These are phyloP conservation scores for Eucalyptus pauciflora DNA, from an alignment of 345 rosid genomes.

Conservation along the genomic window DNA sequence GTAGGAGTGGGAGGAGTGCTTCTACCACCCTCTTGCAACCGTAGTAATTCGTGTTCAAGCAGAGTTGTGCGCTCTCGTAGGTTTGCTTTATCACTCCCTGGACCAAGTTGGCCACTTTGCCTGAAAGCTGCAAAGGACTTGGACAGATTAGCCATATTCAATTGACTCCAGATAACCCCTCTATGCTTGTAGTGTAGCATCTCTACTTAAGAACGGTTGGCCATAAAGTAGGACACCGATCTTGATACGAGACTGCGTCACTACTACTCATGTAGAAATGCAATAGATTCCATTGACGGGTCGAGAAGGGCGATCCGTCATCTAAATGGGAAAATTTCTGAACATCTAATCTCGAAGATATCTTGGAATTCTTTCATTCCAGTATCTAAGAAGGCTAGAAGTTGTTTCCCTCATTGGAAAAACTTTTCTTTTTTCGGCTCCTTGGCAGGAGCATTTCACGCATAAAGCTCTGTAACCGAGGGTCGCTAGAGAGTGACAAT, in stretches of 20 bases:
- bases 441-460: neutral
- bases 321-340: neutral
- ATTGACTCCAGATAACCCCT: neutral
- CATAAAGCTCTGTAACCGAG: neutral
- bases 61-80: conserved; percentile 25
- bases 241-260: too few relatives aligned
- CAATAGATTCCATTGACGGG: neutral
- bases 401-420: neutral
- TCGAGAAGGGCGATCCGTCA: neutral
- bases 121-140: conserved; percentile 20
- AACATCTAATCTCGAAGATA: neutral
- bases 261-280: neutral
- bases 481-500: neutral
- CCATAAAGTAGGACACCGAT: too few relatives aligned
- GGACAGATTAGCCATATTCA: neutral
- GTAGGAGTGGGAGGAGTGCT: conserved; percentile 33
- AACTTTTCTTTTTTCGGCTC: neutral
- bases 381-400: neutral
- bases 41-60: conserved; percentile 41
- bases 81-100: conserved; percentile 17
- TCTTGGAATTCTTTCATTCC: neutral
- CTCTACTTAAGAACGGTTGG: neutral
- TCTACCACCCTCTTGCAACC: conserved; percentile 23
- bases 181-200: neutral
- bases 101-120: conserved; percentile 8